Percentiles rank a stretch among this genome's conserved stretches.
Conservation (phyloP, 768 basidiomycete species). For the Agaricus sinodeliciosus region DNA sequence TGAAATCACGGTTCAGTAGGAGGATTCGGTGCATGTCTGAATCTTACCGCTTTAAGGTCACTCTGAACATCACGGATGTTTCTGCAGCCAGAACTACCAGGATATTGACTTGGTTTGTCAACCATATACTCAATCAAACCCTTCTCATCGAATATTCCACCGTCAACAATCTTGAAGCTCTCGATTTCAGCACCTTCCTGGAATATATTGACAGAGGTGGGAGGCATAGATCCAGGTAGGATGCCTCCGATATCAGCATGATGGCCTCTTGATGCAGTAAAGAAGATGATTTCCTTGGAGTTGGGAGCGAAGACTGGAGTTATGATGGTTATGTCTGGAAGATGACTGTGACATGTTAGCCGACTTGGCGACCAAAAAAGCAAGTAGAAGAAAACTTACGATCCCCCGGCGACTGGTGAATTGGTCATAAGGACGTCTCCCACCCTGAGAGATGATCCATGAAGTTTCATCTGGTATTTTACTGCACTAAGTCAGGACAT, state of each 20-base stretch:
- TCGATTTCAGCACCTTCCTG: slow-evolving; percentile 92
- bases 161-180: slow-evolving; percentile 86
- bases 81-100: slow-evolving; percentile 82
- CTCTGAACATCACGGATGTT: slow-evolving; percentile 88
- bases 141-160: slow-evolving; percentile 71
- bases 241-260: slow-evolving; percentile 95
- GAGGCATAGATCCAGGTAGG: slow-evolving; percentile 92
- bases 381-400: slow-evolving; percentile 40
- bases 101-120: slow-evolving; percentile 72
- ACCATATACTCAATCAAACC: slow-evolving; percentile 77
- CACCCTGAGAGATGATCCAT: slow-evolving; percentile 66
- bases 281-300: slow-evolving; percentile 76
- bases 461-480: slow-evolving; percentile 80
- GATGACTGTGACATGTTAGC: slow-evolving; percentile 24
- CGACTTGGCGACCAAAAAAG: background rate
- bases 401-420: slow-evolving; percentile 83
- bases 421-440: slow-evolving; percentile 95
- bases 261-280: slow-evolving; percentile 90
- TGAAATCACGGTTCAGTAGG: slow-evolving; percentile 1
- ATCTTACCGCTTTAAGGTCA: slow-evolving; percentile 78
- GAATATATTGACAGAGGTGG: slow-evolving; percentile 83
- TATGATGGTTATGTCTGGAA: slow-evolving; percentile 85
- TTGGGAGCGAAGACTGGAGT: slow-evolving; percentile 78
- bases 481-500: slow-evolving; percentile 50
- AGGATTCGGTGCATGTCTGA: background rate